These are phyloP conservation scores for Akanthomyces muscarius DNA, from an alignment of 2,329 filamentous ascomycete genomes.

Conservation along the genomic window DNA sequence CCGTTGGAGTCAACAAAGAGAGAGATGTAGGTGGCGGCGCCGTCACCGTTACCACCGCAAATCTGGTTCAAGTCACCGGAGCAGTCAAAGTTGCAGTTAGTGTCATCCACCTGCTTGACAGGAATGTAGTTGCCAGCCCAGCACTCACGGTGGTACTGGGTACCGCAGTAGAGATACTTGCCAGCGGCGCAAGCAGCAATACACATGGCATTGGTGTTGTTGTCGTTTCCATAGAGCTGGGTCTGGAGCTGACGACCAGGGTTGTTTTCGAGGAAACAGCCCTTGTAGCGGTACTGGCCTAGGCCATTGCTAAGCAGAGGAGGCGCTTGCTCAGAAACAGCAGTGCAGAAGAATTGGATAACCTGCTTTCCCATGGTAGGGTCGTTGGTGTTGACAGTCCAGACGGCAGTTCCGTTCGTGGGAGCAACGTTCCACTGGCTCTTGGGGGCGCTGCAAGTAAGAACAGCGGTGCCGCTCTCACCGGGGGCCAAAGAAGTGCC, in stretches of 20 bases:
- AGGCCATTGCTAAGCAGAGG: slow-evolving; percentile 42
- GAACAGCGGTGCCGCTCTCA: slow-evolving; percentile 46
- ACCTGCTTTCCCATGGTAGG: slow-evolving; percentile 47
- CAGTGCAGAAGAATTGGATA: slow-evolving; percentile 49
- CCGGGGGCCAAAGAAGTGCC: slow-evolving; percentile 48
- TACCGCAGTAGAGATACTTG: slow-evolving; percentile 42
- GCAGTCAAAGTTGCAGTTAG: slow-evolving; percentile 50
- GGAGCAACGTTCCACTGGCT: slow-evolving; percentile 53
- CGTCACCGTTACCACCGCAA: slow-evolving; percentile 49
- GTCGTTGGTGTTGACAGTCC: slow-evolving; percentile 57
- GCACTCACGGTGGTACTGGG: slow-evolving; percentile 49
- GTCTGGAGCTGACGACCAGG: slow-evolving; percentile 47
- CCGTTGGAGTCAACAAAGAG: slow-evolving; percentile 39
- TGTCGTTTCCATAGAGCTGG: slow-evolving; percentile 37
- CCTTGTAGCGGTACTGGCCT: slow-evolving; percentile 48
- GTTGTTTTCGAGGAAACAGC: slow-evolving; percentile 55
- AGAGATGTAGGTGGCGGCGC: slow-evolving; percentile 42
- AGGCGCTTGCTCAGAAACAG: slow-evolving; percentile 49
- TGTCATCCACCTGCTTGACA: slow-evolving; percentile 37
- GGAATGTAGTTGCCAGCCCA: slow-evolving; percentile 51
- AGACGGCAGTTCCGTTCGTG: slow-evolving; percentile 44
- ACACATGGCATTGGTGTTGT: slow-evolving; percentile 42
- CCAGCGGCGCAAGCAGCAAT: slow-evolving; percentile 38
- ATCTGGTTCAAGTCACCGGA: slow-evolving; percentile 45
- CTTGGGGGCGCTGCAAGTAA: slow-evolving; percentile 55